A percentile compares a stretch with the other conserved stretches of the same genome.
Conservation (phyloP, 202 grass and related monocot genomes). For the Panicum hallii region DNA sequence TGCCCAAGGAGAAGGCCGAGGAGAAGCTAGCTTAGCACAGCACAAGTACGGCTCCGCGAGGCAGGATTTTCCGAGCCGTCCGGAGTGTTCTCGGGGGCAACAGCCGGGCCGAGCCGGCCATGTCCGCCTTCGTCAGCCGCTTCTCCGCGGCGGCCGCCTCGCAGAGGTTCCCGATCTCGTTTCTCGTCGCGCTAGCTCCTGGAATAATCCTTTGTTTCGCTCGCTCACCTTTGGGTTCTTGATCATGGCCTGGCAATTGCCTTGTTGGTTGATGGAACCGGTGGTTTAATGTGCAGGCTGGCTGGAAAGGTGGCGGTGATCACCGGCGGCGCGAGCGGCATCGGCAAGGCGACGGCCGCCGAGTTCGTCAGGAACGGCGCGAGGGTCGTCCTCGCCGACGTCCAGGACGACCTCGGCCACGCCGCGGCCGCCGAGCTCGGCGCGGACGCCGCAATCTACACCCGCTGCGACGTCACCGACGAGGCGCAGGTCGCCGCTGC, state of each 20-base stretch:
- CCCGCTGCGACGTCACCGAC: constrained; percentile 56
- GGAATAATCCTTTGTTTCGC: not conserved
- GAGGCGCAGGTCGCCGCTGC: constrained; percentile 54
- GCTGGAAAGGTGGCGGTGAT: constrained; percentile 65
- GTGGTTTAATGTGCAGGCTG: constrained; percentile 30
- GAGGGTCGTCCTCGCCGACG: constrained; percentile 61
- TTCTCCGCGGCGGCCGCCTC: not conserved
- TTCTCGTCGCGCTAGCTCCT: too few relatives aligned
- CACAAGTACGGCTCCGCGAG: too few relatives aligned
- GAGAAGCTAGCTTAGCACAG: too few relatives aligned
- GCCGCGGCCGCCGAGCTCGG: constrained; percentile 41
- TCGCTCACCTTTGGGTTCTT: not conserved
- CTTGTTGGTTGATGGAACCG: too few relatives aligned
- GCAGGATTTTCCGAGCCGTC: not conserved
- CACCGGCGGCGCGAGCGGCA: constrained; percentile 70
- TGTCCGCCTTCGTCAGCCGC: not conserved
- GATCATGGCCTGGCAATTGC: not conserved
- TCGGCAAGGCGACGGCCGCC: constrained; percentile 54
- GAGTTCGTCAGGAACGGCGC: constrained; percentile 62
- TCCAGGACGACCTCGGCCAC: constrained; percentile 53
- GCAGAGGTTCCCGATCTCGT: not conserved
- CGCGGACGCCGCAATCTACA: constrained; percentile 11
- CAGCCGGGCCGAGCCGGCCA: not conserved
- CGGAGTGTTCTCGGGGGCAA: not conserved
- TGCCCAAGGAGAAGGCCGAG: not conserved